Conservation (phyloP, 495 filamentous ascomycete species). For the Annulohypoxylon moriforme region DNA sequence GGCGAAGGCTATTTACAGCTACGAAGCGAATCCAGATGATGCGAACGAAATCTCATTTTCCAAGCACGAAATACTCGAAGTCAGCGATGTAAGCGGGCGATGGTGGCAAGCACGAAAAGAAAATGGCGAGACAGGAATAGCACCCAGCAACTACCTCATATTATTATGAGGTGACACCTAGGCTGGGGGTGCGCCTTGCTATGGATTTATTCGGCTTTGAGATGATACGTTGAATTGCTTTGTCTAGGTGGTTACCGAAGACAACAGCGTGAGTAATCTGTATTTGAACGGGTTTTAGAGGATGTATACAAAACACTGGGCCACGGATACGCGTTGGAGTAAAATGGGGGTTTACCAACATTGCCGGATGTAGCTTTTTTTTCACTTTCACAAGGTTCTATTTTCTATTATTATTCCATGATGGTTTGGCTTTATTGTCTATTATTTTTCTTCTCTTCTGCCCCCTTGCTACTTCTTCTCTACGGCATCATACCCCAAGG, state of each 20-base stretch:
- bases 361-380: conserved; percentile 42
- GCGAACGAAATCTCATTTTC: conserved; percentile 97
- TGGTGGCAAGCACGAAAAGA: conserved; percentile 99
- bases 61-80: conserved; percentile 96
- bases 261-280: conserved; percentile 31
- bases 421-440: conserved; percentile 45
- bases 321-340: conserved; percentile 48
- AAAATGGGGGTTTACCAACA: conserved; percentile 43
- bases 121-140: conserved; percentile 95
- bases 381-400: conserved; percentile 47
- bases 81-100: conserved; percentile 94
- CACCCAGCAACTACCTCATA: conserved; percentile 97
- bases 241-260: conserved; percentile 7
- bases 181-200: background rate
- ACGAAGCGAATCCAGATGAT: conserved; percentile 97
- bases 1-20: conserved; percentile 98
- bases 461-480: conserved; percentile 40
- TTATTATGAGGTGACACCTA: conserved; percentile 72
- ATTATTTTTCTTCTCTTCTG: conserved; percentile 39
- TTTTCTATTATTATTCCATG: conserved; percentile 45
- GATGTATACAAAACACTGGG: conserved; percentile 37
- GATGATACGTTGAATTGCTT: conserved; percentile 11
- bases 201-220: conserved; percentile 18
- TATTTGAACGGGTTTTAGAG: conserved; percentile 48
- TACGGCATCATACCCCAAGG: conserved; percentile 26